Base-by-base conservation (phyloP, 2,329 filamentous ascomycete species). In the Diaporthe velutina region DNA sequence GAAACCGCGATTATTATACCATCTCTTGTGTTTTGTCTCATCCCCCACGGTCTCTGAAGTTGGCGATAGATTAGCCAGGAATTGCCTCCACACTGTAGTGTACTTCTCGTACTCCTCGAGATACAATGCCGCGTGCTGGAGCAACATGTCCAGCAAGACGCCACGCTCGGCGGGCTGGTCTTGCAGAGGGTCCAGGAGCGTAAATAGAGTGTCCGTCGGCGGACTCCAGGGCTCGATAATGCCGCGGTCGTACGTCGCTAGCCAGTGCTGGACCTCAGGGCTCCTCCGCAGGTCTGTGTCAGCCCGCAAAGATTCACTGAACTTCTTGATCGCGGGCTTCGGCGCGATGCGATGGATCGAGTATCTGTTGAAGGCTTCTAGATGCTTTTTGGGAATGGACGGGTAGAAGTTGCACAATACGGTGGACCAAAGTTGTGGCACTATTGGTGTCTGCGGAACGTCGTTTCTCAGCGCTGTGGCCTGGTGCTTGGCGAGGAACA, bases 401-500 rank as follows among this genome's bases (percentile, higher is more conserved):
- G 28, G 48, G 25, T 74, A 71, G 28, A 57, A 33, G 48, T 10
- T 48, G 22, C 15, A 12, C 17, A 74, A 52, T 0, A 58, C 50
- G 15, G 7, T 10, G 2, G 9, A 28, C 57, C 73, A 74, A 17
- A 70, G 55, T 3, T 3, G 17, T 22, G 55, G 67, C 4, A 3
- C 33, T 6, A 74, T 28, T 7, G 73, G 73, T 22, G 67, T 55
- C 25, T 45, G 22, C 7, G 73, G 67, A 12, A 71, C 6, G 3
- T 71, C 28, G 2, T 19, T 33, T 30, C 10, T 22, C 5, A 70
- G n/a, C 19, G 61, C 60, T 8, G 73, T 60, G 19, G 57, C 57
- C n/a, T 57, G 15, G 57, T 66, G 38, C 30, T 71, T 71, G 45
- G 42, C 73, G 4, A 74, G 57, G 38, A 74, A 74, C 33, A 74